Evolutionary conservation across 2,329 filamentous ascomycete genomes (phyloP), one percentile per base, ranked within the genome.

Genomic region (Bipolaris cookei): DNA sequence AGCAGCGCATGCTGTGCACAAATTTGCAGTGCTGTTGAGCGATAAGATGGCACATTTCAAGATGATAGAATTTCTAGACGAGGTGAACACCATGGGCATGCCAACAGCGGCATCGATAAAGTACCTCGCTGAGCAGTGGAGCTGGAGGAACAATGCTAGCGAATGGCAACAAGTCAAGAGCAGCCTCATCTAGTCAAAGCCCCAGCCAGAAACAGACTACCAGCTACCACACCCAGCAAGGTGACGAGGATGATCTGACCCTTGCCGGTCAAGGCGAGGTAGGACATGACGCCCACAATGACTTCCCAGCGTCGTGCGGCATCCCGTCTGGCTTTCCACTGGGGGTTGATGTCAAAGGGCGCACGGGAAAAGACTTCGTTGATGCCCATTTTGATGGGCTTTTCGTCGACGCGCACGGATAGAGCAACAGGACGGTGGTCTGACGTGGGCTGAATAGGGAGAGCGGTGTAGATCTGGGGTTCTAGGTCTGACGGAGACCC

Each of bases 371-470:
- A 70, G 21, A 79, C 70, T 61, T 80, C 78, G 20, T 71, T 67
- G 16, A 64, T 57, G 28, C 61, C 61, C 60, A 38, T 60, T 55
- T 69, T 71, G 52, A 72, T 48, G 16, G 82, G 76, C 39, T 65
- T 64, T 5, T 91, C 78, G 1, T 91, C 89, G 14, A 97, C 83
- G 0, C 81, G 79, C 6, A 88, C 81, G 3, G 89, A 85, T 21
- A 97, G 80, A 45, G 87, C 90, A 2, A 98, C 95, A 6, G 92
- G 85, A 28, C 91, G 86, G 77, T 99, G 95, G 74, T 99, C 95
- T 51, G 91, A 95, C 7, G 88, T 90, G n/a, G 85, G 82, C 59
- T 96, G 85, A 1, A 96, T 79, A 1, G 93, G 91, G 25, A 98
- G 81, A 14, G 90, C 86, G 14, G 87, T 83, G 75, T 98, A 98